Base-by-base conservation (phyloP, 163 green algal genomes). In the Smithsoniella earleae region DNA sequence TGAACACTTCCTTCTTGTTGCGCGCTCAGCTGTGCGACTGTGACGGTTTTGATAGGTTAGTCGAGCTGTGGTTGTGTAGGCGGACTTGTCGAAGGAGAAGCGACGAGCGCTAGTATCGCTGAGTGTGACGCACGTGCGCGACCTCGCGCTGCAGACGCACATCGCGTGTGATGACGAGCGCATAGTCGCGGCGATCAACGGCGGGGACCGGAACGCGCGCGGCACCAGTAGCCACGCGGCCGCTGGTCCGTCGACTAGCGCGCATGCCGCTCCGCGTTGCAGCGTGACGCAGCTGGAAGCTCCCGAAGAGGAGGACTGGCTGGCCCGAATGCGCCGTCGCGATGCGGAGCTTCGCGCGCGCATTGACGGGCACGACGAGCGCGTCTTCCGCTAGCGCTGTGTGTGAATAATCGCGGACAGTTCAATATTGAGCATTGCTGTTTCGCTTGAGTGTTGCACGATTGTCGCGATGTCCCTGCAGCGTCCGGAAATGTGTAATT, bases 121-220 rank as follows among this genome's bases (percentile, higher is more conserved):
- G 0, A 64, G 33, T 1, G 49, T 64, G 8, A 25, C 33, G 49
- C 49, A 64, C 49, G 49, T 27, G 6, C 49, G 33, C 13, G 49
- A 64, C 49, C 49, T 64, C 6, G 49, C 31, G 49, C 49, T 64
- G 49, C 49, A 64, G 49, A 64, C 49, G 8, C 33, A 27, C 49
- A 64, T 64, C 49, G 49, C 49, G 49, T 36, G 25, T 10, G 49
- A 64, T 1, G 49, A 64, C 49, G 49, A 64, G 6, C 49, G 49
- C 49, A 64, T 64, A 25, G 49, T 64, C 6, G 49, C 49, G 25
- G 49, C 49, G 6, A 64, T 27, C 8, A 25, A 27, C 49, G 1
- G 13, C 49, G 49, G 49, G 25, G 49, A 64, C 49, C n/a, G n/a
- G n/a, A n/a, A n/a, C n/a, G 13, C 49, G 0, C 8, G 8, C 25